These are phyloP conservation scores for Arabidopsis hybrid DNA, from an alignment of 441 rosid genomes.

Conservation along the genomic window DNA sequence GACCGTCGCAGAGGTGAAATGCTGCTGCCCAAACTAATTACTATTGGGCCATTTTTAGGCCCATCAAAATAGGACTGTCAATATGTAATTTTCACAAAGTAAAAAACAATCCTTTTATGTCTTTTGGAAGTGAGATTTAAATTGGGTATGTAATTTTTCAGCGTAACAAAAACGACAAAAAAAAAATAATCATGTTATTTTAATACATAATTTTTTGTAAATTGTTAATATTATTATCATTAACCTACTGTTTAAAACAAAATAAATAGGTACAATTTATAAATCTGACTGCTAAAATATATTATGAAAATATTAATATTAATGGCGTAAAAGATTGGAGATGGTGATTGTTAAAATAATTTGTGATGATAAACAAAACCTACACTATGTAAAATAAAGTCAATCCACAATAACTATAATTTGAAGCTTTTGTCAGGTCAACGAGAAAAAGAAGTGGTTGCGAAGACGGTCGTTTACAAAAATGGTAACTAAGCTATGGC, in stretches of 20 bases:
- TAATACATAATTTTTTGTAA: no score
- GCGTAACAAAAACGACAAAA: no score
- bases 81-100: neutral
- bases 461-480: conserved; percentile 31
- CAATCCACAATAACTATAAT: conserved; percentile 1
- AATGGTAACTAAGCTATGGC: conserved; percentile 18
- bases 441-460: conserved; percentile 19
- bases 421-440: neutral
- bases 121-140: neutral
- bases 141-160: no score
- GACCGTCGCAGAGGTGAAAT: neutral
- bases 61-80: neutral
- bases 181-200: no score
- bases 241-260: no score
- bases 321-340: no score
- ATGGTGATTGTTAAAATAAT: no score
- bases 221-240: no score
- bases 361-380: no score
- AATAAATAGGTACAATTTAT: no score
- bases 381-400: neutral
- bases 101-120: neutral
- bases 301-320: no score
- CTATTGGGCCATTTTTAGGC: neutral
- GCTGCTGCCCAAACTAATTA: neutral
- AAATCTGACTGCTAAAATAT: no score